Evolutionary conservation across 2,329 filamentous ascomycete genomes (phyloP), one percentile per base, ranked within the genome.

Genomic region (Xylaria sp.): DNA sequence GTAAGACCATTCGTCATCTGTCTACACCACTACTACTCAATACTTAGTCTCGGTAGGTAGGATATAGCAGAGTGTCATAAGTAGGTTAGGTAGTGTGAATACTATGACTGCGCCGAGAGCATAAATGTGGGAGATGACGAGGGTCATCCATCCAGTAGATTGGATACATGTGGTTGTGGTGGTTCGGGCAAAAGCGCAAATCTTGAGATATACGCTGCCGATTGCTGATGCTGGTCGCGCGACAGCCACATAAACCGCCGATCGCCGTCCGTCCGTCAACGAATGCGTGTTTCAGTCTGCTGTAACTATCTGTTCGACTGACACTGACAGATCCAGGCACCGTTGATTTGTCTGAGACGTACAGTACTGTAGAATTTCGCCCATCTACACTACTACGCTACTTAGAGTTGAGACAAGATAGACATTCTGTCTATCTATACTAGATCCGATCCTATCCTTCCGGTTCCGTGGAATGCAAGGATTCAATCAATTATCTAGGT

Each of bases 201-300:
- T n/a, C 40, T 21, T 35, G 18, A 47, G 40, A n/a, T 44, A 44
- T 10, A 1, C 10, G 9, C 35, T 21, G 40, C 6, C 32, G 42
- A 42, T 40, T 18, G 4, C 40, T 18, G 16, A 44, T n/a, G 40
- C n/a, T n/a, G n/a, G n/a, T n/a, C n/a, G n/a, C n/a, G n/a, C 16
- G 40, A 3, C 16, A n/a, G 57, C 57, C 50, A 60, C 63, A 40
- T 51, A 54, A 54, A 47, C 48, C 48, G 32, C 23, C 35, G 54
- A 54, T 35, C 54, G 32, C 32, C 32, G 32, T 35, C 32, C 32
- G 5, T 35, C 40, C 47, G 55, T 65, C 50, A 60, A 35, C 32
- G 61, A 55, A 53, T 48, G 44, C 48, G 35, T 59, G 66, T 69
- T 66, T 69, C 66, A 68, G 66, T 32, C 29, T 6, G 23, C 23